Evolutionary conservation across 176 grass and related monocot genomes (phyloP).

Genomic region (Typha latifolia): DNA sequence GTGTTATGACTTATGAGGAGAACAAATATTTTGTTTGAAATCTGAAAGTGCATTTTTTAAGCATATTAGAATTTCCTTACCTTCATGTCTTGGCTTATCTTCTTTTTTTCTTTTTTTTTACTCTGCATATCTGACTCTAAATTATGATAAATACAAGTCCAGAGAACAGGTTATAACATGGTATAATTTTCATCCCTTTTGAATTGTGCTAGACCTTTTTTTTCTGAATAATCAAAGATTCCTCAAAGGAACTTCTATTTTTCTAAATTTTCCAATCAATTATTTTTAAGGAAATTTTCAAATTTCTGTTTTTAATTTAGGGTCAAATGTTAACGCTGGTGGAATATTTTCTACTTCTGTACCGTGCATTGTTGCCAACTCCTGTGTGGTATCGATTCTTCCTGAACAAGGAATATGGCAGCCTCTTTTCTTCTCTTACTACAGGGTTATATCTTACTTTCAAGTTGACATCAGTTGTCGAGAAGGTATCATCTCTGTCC

Average conservation of each 20-base stretch:
- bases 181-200: background rate
- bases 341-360: conserved; percentile 91
- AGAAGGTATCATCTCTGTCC: conserved; percentile 50
- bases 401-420: conserved; percentile 98
- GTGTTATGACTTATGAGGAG: too few relatives aligned
- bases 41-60: too few relatives aligned
- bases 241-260: background rate
- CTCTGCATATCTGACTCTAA: too few relatives aligned
- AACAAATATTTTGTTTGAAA: too few relatives aligned
- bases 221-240: background rate
- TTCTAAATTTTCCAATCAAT: background rate
- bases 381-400: conserved; percentile 99
- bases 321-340: conserved; percentile 94
- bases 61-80: too few relatives aligned
- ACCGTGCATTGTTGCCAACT: conserved; percentile 84
- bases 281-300: background rate
- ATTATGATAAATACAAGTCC: too few relatives aligned
- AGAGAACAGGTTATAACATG: too few relatives aligned
- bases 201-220: background rate
- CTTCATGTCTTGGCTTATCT: too few relatives aligned
- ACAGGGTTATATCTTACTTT: conserved; percentile 98
- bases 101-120: too few relatives aligned
- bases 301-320: conserved; percentile 25
- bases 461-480: conserved; percentile 97
- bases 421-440: conserved; percentile 94